These are phyloP conservation scores for Suillus spraguei DNA, from an alignment of 768 basidiomycete genomes.

Conservation along the genomic window DNA sequence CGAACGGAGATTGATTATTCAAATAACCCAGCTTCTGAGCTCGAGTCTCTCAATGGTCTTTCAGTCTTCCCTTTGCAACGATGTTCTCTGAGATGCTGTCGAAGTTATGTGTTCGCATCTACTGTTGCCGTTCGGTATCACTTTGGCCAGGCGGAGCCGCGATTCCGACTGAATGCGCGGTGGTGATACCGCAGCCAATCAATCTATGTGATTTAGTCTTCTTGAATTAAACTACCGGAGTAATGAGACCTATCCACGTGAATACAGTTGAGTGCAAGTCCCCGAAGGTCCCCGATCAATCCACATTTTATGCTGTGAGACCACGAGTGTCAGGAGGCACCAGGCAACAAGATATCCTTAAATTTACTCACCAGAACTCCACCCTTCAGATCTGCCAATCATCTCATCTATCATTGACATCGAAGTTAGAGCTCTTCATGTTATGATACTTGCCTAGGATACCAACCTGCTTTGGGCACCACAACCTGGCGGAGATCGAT, in stretches of 20 bases:
- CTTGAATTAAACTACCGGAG: background rate
- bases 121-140: background rate
- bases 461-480: background rate
- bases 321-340: background rate
- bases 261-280: background rate
- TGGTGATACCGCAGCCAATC: background rate
- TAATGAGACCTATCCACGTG: background rate
- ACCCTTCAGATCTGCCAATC: background rate
- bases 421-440: background rate
- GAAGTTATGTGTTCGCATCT: background rate
- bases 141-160: background rate
- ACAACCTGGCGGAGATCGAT: background rate
- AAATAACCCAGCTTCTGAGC: background rate
- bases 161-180: background rate
- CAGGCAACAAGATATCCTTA: background rate
- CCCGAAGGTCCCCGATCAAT: conserved; percentile 3
- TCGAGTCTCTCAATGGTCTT: background rate
- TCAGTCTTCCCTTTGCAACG: background rate
- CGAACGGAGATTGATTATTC: background rate
- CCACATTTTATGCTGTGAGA: background rate
- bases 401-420: background rate
- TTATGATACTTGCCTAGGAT: background rate
- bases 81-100: background rate
- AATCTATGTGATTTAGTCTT: background rate
- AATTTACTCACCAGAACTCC: background rate